Evolutionary conservation across 306 rosid genomes (phyloP), one percentile per base, ranked within the genome.

Genomic region (Cercis canadensis): DNA sequence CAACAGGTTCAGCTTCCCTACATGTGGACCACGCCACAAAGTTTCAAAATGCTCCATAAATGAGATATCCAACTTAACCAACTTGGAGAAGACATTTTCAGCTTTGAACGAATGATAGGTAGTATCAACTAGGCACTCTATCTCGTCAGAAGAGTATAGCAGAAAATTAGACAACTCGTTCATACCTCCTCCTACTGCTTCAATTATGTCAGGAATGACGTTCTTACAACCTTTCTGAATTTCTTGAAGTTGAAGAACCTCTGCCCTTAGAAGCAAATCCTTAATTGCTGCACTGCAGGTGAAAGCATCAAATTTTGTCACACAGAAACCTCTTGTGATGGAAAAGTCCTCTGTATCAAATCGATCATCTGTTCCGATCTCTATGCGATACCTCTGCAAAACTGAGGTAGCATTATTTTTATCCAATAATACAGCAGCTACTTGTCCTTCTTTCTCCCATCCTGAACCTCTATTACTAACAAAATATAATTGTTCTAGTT

Each of bases 171-270:
- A 33, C 56, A 54, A 44, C 11, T 61, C 46, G 11, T 8, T 6
- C 70, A 51, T 58, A 4, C 54, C 61, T 32, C 37, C 51, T 29
- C 37, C 69, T 64, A 16, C 29, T 24, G 41, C 8, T 21, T 60
- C 36, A 57, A 65, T 16, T 11, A 72, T 43, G 57, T 40, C 74
- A 4, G 74, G 83, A 19, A 77, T 40, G 4, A 9, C 4, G 9
- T 11, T n/a, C 52, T 46, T 5, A 1, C 53, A 2, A 13, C 18
- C 4, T 0, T 47, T 2, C 4, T 4, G 0, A 4, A 4, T 15
- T 4, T 7, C 5, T 2, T 1, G 19, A 14, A 13, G 1, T 24
- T 24, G 0, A 47, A 47, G 19, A 47, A 43, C 2, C 4, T 43
- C 46, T 7, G 46, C 46, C 5, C 14, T 8, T 43, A 2, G 46